These are phyloP conservation scores for Kodamaea plutei DNA, from an alignment of 1,139 yeast species.

Conservation along the genomic window DNA sequence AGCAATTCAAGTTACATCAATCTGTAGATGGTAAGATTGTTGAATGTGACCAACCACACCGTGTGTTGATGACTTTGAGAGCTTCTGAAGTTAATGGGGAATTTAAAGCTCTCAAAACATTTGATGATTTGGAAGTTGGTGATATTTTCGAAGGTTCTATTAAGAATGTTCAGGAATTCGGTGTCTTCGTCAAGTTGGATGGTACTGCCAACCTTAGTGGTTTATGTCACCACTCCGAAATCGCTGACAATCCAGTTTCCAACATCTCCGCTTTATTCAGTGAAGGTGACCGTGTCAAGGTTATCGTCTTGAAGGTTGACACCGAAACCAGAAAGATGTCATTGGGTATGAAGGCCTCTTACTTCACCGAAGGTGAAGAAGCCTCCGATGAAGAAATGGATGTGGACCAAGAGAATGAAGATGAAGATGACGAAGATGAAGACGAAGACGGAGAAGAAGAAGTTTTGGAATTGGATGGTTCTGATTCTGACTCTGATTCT, in stretches of 20 bases:
- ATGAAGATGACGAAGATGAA: constrained; percentile 20
- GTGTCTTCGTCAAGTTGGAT: constrained; percentile 81
- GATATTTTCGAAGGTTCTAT: constrained; percentile 77
- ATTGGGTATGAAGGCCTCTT: constrained; percentile 92
- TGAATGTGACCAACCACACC: constrained; percentile 57
- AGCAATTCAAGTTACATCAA: constrained; percentile 65
- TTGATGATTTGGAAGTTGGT: constrained; percentile 65
- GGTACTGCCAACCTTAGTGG: constrained; percentile 77
- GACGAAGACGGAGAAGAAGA: constrained; percentile 19
- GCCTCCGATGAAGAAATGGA: constrained; percentile 26
- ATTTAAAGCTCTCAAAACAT: constrained; percentile 48
- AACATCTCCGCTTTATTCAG: constrained; percentile 63
- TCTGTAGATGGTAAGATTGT: constrained; percentile 72
- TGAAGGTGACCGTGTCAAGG: constrained; percentile 87
- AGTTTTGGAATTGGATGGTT: constrained; percentile 15
- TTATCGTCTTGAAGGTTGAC: constrained; percentile 65
- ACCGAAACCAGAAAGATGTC: constrained; percentile 68
- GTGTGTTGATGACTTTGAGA: constrained; percentile 74
- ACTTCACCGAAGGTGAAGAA: constrained; percentile 49
- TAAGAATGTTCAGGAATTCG: constrained; percentile 77
- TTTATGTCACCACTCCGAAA: constrained; percentile 80
- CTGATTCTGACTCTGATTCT: constrained; percentile 14
- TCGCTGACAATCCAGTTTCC: constrained; percentile 61
- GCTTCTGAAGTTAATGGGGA: constrained; percentile 78
- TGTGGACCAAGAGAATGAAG: constrained; percentile 20